Conservation (phyloP, 768 basidiomycete genomes). For the Chalciporus sphaerocephalus region DNA sequence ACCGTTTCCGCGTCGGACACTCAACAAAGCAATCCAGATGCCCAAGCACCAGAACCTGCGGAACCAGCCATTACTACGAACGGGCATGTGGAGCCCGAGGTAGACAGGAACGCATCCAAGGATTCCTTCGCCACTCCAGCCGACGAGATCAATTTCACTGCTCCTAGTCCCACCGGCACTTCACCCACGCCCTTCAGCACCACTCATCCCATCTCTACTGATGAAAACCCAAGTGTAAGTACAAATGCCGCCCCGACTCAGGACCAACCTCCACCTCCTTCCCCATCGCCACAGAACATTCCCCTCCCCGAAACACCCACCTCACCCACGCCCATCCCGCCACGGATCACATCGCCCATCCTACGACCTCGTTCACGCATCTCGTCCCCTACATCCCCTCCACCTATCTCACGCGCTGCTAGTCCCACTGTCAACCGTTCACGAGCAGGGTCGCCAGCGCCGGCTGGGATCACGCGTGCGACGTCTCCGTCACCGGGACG, state of each 20-base stretch:
- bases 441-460: conserved; percentile 23
- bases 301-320: conserved; percentile 27
- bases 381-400: conserved; percentile 21
- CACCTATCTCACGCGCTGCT: conserved; percentile 32
- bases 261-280: conserved; percentile 4
- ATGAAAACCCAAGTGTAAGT: conserved; percentile 8
- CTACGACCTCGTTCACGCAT: conserved; percentile 34
- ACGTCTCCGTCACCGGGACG: conserved; percentile 13
- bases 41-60: neutral
- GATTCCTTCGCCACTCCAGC: conserved; percentile 18
- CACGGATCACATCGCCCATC: conserved; percentile 14
- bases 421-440: conserved; percentile 24
- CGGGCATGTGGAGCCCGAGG: conserved; percentile 5
- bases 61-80: conserved; percentile 5
- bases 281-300: conserved; percentile 19
- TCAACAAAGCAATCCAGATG: neutral
- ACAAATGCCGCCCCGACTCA: neutral
- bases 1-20: neutral
- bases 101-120: conserved; percentile 5
- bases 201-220: conserved; percentile 5
- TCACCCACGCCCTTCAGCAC: neutral
- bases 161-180: conserved; percentile 6
- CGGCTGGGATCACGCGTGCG: conserved; percentile 5
- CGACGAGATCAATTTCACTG: conserved; percentile 21
- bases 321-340: conserved; percentile 21